Evolutionary conservation across 331 rosid species (phyloP), one percentile per base, ranked within the genome.

Genomic region (Cydonia oblonga): DNA sequence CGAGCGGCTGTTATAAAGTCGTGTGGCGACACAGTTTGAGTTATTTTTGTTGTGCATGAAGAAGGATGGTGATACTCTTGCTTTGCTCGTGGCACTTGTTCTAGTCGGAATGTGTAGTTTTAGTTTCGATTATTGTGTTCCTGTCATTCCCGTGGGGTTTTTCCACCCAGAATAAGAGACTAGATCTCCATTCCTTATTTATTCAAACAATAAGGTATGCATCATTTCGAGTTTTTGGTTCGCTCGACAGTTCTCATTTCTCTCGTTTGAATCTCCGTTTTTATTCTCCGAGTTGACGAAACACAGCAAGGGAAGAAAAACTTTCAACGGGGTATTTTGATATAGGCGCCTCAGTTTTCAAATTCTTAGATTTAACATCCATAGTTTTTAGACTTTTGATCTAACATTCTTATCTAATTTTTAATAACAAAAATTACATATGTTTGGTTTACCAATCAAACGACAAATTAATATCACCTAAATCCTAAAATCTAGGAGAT

Each of bases 121-220:
- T 72, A 73, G 32, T 35, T 28, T 35, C 29, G 2, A 40, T 80
- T 40, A 60, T 53, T 76, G 80, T 80, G 65, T 64, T 82, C 52
- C 80, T 19, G 72, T 66, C 76, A 56, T 76, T 46, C 51, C 73
- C 40, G 52, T n/a, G 23, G 18, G 66, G 58, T 0, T 38, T 66
- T 66, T 80, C 64, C 63, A 11, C 62, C 72, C 76, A 79, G 79
- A 88, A 85, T 83, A 83, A 88, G 81, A 84, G 70, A 72, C 58
- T 8, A 68, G 60, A 44, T 73, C 29, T n/a, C 68, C 75, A 74
- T 74, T 67, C 76, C 84, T 77, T 78, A 61, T 13, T 30, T 74
- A 26, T 72, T 71, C 76, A 81, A 75, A 70, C 81, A 84, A 84
- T 83, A 81, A 87, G 71, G 69, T 68, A 78, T 73, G 73, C 71